phyloP scores from a whole-genome alignment of 495 filamentous ascomycete genomes.

The Penicillium fimorum region DNA sequence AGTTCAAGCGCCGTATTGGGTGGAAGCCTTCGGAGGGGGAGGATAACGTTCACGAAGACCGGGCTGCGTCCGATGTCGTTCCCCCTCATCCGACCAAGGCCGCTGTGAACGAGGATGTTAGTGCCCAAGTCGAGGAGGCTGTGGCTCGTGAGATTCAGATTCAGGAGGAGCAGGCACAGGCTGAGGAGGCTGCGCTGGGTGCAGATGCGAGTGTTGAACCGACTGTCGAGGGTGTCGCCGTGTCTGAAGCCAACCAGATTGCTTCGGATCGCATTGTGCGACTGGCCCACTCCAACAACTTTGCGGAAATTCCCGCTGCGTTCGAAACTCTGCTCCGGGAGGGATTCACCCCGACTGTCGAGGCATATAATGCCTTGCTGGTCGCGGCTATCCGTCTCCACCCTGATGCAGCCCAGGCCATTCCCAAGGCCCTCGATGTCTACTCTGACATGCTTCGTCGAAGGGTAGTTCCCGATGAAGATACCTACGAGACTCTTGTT shows the following conservation, averaged over 20 bases:
- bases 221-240: slow-evolving; percentile 30
- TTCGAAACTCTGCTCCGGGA: slow-evolving; percentile 83
- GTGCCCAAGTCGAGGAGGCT: slow-evolving; percentile 61
- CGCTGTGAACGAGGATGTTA: slow-evolving; percentile 51
- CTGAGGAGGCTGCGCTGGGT: slow-evolving; percentile 39
- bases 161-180: slow-evolving; percentile 47
- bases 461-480: slow-evolving; percentile 73
- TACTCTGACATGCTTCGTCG: slow-evolving; percentile 95
- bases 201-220: slow-evolving; percentile 35
- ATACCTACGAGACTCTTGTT: slow-evolving; percentile 84
- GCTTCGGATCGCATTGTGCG: slow-evolving; percentile 74
- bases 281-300: slow-evolving; percentile 64
- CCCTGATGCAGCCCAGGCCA: slow-evolving; percentile 68
- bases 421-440: slow-evolving; percentile 87
- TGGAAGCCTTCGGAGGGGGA: slow-evolving; percentile 68
- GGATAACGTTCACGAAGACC: slow-evolving; percentile 43
- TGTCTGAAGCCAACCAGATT: slow-evolving; percentile 55
- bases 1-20: slow-evolving; percentile 80
- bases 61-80: slow-evolving; percentile 19
- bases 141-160: slow-evolving; percentile 62
- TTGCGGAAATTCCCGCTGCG: slow-evolving; percentile 80
- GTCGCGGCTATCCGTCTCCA: slow-evolving; percentile 73
- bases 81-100: slow-evolving; percentile 58
- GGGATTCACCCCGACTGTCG: slow-evolving; percentile 73
- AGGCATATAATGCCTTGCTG: slow-evolving; percentile 87